These are phyloP conservation scores for Fusarium beomiforme DNA, from an alignment of 2,329 filamentous ascomycete genomes.

Conservation along the genomic window DNA sequence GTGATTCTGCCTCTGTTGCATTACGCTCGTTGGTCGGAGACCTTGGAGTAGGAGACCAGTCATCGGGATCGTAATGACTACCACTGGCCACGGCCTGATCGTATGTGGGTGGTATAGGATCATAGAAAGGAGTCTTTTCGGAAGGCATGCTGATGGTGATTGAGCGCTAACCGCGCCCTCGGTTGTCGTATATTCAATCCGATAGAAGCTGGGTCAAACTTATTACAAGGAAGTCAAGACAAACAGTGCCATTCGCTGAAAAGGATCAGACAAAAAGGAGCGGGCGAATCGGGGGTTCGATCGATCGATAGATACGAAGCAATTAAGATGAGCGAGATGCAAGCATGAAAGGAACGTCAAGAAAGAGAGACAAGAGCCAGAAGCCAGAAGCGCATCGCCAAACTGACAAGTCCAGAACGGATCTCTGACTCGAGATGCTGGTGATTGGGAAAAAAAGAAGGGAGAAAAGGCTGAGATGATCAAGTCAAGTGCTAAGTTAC, in stretches of 20 bases:
- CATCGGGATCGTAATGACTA: slow-evolving; percentile 47
- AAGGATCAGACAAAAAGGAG: slow-evolving; percentile 30
- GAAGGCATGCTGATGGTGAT: slow-evolving; percentile 46
- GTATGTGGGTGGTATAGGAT: slow-evolving; percentile 56
- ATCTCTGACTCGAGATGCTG: slow-evolving; percentile 12
- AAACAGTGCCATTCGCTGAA: slow-evolving; percentile 27
- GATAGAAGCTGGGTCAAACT: neutral
- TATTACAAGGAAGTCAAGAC: slow-evolving; percentile 13
- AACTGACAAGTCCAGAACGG: slow-evolving; percentile 11
- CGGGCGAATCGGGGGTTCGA: slow-evolving; percentile 20
- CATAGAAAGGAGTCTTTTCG: slow-evolving; percentile 55
- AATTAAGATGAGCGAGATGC: slow-evolving; percentile 21
- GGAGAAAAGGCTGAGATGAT: slow-evolving; percentile 19
- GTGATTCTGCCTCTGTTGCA: slow-evolving; percentile 78
- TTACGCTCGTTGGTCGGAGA: slow-evolving; percentile 64
- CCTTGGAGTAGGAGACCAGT: slow-evolving; percentile 45
- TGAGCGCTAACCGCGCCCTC: slow-evolving; percentile 35
- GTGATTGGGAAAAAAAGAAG: neutral
- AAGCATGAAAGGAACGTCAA: slow-evolving; percentile 40
- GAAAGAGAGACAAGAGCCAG: slow-evolving; percentile 39
- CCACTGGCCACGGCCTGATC: slow-evolving; percentile 53
- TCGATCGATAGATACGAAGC: slow-evolving; percentile 15
- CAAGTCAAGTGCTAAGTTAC: slow-evolving; percentile 13
- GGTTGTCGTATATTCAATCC: slow-evolving; percentile 15
- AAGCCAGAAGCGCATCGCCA: slow-evolving; percentile 39